phyloP scores from a whole-genome alignment of 225 moss, liverwort and hornwort species.

The Sphagnum tenellum region DNA sequence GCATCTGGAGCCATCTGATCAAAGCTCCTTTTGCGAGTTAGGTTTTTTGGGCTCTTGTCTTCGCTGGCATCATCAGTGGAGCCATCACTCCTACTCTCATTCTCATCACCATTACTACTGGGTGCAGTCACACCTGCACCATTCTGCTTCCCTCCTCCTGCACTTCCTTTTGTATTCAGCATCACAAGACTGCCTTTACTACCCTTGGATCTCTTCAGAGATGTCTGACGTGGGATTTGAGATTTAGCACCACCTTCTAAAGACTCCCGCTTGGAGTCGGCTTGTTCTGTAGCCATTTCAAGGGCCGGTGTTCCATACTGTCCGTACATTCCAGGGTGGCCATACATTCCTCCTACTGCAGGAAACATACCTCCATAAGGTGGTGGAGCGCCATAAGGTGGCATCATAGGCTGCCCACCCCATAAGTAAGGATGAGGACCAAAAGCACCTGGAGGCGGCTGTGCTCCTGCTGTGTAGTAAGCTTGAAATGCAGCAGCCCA shows the following conservation, averaged over 20 bases:
- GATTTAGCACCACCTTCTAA: slow-evolving; percentile 17
- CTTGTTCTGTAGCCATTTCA: slow-evolving; percentile 11
- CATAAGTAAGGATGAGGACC: slow-evolving; percentile 54
- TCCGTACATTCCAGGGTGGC: slow-evolving; percentile 50
- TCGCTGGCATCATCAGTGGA: slow-evolving; percentile 45
- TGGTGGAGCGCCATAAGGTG: slow-evolving; percentile 49
- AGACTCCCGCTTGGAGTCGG: slow-evolving; percentile 16
- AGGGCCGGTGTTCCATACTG: slow-evolving; percentile 35
- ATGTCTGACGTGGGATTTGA: slow-evolving; percentile 1
- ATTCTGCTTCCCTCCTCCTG: slow-evolving; percentile 20
- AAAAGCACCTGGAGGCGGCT: slow-evolving; percentile 37
- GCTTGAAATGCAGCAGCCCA: slow-evolving; percentile 61
- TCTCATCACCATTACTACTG: slow-evolving; percentile 46
- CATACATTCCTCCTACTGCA: slow-evolving; percentile 45
- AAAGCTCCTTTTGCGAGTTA: slow-evolving; percentile 40
- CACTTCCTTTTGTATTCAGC: slow-evolving; percentile 22
- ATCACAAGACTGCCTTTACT: slow-evolving; percentile 49
- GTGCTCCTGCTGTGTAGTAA: slow-evolving; percentile 37
- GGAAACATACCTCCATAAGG: slow-evolving; percentile 62
- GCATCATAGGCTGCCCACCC: slow-evolving; percentile 57
- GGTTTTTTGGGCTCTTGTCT: slow-evolving; percentile 46
- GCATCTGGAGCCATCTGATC: slow-evolving; percentile 62
- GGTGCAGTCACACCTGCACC: slow-evolving; percentile 26
- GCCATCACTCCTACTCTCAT: slow-evolving; percentile 47
- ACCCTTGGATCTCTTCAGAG: slow-evolving; percentile 48